Evolutionary conservation across 2,329 filamentous ascomycete species (phyloP).

Genomic region (Fusarium annulatum): DNA sequence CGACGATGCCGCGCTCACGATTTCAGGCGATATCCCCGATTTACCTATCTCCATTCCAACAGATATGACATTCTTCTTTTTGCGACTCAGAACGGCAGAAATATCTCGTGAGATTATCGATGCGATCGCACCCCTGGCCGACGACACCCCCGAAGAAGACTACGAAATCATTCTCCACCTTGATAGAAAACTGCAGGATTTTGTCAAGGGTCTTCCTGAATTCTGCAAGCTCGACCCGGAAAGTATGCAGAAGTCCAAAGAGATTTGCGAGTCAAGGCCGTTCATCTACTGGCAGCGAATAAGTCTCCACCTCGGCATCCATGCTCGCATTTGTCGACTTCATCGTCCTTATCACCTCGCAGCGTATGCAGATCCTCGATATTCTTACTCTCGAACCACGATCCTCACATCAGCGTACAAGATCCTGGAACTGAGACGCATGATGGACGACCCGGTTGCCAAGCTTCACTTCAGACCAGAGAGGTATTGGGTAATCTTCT

Average conservation of each 20-base stretch:
- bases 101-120: conserved; percentile 8
- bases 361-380: not conserved
- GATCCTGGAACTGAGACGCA: conserved; percentile 1
- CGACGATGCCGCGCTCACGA: not conserved
- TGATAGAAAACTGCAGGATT: not conserved
- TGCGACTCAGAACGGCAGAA: not conserved
- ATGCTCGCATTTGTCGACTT: conserved; percentile 4
- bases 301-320: not conserved
- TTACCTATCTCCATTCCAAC: not conserved
- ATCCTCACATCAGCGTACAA: not conserved
- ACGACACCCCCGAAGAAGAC: not conserved
- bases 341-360: conserved; percentile 10
- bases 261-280: not conserved
- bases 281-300: conserved; percentile 3
- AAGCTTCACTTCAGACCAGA: not conserved
- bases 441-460: not conserved
- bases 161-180: not conserved
- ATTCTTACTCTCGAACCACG: not conserved
- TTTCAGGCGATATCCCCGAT: not conserved
- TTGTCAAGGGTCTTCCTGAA: not conserved
- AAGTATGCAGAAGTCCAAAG: not conserved
- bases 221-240: not conserved
- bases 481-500: not conserved
- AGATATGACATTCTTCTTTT: conserved; percentile 5
- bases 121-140: not conserved